phyloP scores from a whole-genome alignment of 1,284 basidiomycete genomes.

The Cerioporus squamosus region DNA sequence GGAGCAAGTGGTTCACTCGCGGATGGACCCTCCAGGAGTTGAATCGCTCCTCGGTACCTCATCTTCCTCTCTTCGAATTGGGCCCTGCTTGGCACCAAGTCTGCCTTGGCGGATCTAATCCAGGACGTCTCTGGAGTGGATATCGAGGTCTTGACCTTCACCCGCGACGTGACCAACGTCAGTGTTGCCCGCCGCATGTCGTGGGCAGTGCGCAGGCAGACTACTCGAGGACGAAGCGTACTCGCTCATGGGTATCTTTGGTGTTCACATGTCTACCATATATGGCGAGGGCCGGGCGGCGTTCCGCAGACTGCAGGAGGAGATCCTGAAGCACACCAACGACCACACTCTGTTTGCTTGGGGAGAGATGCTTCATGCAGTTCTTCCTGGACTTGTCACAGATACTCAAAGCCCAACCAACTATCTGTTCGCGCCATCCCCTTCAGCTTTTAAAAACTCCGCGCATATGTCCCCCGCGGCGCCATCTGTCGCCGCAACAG shows the following conservation, averaged over 20 bases:
- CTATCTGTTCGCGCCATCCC: no score
- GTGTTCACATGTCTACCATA: background rate
- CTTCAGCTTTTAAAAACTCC: no score
- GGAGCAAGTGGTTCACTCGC: background rate
- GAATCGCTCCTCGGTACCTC: conserved; percentile 1
- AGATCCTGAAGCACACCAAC: background rate
- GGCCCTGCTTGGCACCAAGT: background rate
- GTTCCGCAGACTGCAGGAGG: background rate
- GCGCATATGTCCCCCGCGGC: no score
- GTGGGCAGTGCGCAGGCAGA: background rate
- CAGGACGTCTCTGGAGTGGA: background rate
- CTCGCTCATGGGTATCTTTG: conserved; percentile 6
- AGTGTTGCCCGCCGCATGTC: conserved; percentile 4
- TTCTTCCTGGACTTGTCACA: no score
- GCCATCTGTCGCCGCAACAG: no score
- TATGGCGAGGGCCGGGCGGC: background rate
- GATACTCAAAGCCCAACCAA: no score
- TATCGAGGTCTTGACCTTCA: background rate
- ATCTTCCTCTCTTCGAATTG: background rate
- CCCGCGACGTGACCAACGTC: background rate
- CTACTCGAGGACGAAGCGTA: conserved; percentile 7
- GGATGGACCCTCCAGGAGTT: conserved; percentile 7
- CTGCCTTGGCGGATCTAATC: background rate
- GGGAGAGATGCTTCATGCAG: background rate
- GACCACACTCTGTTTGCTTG: conserved; percentile 6